phyloP scores from a whole-genome alignment of 2,329 filamentous ascomycete genomes.

The Neodidymelliopsis sp. region DNA sequence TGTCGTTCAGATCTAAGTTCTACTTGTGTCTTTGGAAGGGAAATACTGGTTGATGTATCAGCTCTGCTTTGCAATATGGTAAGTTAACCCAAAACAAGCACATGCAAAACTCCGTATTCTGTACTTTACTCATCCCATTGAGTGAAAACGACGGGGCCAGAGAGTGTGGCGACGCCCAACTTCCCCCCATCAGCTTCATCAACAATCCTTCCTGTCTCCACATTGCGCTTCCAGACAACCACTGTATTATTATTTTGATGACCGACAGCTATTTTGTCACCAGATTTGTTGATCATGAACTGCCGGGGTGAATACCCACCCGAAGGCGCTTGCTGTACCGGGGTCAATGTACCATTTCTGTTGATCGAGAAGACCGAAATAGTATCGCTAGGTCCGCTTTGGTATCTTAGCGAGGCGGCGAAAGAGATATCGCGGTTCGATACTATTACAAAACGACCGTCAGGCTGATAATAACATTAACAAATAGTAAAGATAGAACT shows the following conservation, averaged over 20 bases:
- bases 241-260: slow-evolving; percentile 68
- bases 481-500: background rate
- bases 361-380: slow-evolving; percentile 57
- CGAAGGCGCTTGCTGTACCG: slow-evolving; percentile 64
- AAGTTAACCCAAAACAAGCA: too few species aligned
- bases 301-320: slow-evolving; percentile 71
- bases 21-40: too few species aligned
- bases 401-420: slow-evolving; percentile 51
- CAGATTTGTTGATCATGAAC: slow-evolving; percentile 69
- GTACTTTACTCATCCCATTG: slow-evolving; percentile 20
- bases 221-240: slow-evolving; percentile 67
- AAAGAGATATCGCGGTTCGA: slow-evolving; percentile 70
- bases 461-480: slow-evolving; percentile 17
- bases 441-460: slow-evolving; percentile 67
- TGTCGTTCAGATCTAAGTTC: too few species aligned
- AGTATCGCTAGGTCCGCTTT: slow-evolving; percentile 57
- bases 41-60: too few species aligned
- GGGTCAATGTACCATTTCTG: slow-evolving; percentile 60
- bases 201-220: slow-evolving; percentile 63
- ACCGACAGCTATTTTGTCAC: slow-evolving; percentile 69
- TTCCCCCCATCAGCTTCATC: slow-evolving; percentile 16
- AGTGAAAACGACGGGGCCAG: slow-evolving; percentile 12
- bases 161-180: slow-evolving; percentile 6
- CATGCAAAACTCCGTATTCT: too few species aligned
- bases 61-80: too few species aligned